phyloP scores from a whole-genome alignment of 2,329 filamentous ascomycete species.

The Mycosphaerelloides madeirae region DNA sequence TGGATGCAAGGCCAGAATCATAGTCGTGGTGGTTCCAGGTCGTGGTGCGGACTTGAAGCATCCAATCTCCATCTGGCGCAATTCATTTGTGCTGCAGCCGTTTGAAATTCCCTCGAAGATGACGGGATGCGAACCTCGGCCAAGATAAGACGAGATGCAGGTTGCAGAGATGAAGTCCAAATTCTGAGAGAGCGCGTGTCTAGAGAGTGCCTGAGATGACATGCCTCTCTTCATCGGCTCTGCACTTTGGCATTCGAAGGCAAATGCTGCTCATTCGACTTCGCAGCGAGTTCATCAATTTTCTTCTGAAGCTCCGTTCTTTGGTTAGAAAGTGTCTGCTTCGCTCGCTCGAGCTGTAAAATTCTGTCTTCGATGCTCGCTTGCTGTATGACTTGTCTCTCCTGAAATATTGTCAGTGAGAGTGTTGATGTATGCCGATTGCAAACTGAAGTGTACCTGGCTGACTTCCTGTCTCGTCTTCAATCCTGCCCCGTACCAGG shows the following conservation, averaged over 20 bases:
- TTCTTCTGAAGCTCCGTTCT: conserved; percentile 54
- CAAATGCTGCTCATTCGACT: conserved; percentile 9
- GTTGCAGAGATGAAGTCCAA: too few species aligned
- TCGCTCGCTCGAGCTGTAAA: conserved; percentile 48
- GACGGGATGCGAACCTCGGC: neutral
- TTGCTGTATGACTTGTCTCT: conserved; percentile 42
- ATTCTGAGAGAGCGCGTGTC: too few species aligned
- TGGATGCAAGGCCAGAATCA: too few species aligned
- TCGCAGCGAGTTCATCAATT: conserved; percentile 47
- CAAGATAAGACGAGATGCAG: neutral
- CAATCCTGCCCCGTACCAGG: conserved; percentile 56
- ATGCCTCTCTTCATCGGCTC: too few species aligned
- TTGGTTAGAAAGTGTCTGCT: conserved; percentile 48
- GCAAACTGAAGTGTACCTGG: conserved; percentile 38
- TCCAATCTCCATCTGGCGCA: too few species aligned
- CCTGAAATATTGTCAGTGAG: conserved; percentile 33
- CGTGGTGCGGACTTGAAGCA: too few species aligned
- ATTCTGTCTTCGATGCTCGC: conserved; percentile 52
- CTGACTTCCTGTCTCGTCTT: conserved; percentile 51
- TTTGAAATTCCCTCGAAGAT: neutral
- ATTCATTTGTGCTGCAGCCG: neutral
- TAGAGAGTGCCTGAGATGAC: too few species aligned
- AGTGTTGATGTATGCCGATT: neutral
- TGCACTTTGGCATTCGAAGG: too few species aligned
- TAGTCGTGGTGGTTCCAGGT: too few species aligned